A percentile compares a stretch with the other conserved stretches of the same genome.
Evolutionary conservation across 345 rosid genomes (phyloP).

Genomic region (Barbarea vulgaris): DNA sequence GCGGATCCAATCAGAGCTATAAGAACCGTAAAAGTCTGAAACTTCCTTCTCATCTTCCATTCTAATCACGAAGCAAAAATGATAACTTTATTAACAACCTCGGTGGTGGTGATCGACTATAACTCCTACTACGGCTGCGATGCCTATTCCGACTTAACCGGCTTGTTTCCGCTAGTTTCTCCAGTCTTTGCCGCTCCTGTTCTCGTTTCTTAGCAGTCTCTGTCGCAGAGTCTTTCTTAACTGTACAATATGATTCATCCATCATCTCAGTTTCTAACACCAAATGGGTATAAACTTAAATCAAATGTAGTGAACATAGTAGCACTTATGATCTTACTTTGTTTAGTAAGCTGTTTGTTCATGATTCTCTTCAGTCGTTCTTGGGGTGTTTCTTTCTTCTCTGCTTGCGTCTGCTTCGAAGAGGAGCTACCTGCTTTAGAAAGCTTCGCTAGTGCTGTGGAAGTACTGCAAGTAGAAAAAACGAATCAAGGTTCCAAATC

Average conservation of each 20-base stretch:
- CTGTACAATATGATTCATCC: constrained; percentile 47
- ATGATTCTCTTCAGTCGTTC: constrained; percentile 96
- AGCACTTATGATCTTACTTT: constrained; percentile 56
- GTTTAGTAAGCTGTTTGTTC: constrained; percentile 89
- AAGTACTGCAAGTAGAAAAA: constrained; percentile 48
- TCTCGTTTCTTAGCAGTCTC: constrained; percentile 93
- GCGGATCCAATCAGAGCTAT: constrained; percentile 20
- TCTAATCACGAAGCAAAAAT: constrained; percentile 29
- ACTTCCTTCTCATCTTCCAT: constrained; percentile 39
- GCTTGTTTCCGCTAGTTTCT: constrained; percentile 90
- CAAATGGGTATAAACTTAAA: neutral
- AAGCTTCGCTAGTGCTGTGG: constrained; percentile 79
- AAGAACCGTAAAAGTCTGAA: constrained; percentile 6
- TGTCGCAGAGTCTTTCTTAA: constrained; percentile 92
- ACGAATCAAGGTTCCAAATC: neutral
- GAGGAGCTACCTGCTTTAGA: constrained; percentile 60
- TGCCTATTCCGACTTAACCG: constrained; percentile 63
- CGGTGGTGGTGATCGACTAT: constrained; percentile 87
- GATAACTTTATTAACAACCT: constrained; percentile 58
- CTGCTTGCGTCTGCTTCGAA: constrained; percentile 59
- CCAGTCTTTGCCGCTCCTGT: constrained; percentile 89
- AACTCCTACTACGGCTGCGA: constrained; percentile 84
- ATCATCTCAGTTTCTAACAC: constrained; percentile 4
- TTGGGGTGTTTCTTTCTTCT: constrained; percentile 97
- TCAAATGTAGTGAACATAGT: neutral